These are phyloP conservation scores for Capniomyces stellatus DNA, from an alignment of 371 early-diverging fungal genomes.

Conservation along the genomic window DNA sequence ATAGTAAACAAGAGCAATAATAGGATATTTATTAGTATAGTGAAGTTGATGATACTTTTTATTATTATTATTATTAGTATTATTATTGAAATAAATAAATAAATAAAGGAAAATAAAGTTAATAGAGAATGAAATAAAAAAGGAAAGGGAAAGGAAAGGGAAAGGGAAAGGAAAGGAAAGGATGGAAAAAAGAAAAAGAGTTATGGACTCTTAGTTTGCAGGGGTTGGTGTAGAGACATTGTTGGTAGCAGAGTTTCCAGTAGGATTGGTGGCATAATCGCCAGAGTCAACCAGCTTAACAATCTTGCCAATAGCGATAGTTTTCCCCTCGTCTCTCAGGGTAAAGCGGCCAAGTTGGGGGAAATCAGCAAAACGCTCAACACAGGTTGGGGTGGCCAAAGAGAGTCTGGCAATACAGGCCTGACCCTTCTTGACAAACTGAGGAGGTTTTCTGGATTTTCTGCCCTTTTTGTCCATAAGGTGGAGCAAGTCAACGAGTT, in stretches of 20 bases:
- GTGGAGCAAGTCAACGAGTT: conserved; percentile 60
- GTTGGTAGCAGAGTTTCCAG: no score
- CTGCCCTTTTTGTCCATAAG: conserved; percentile 74
- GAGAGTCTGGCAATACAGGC: conserved; percentile 41
- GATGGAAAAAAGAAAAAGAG: not conserved
- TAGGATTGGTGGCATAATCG: no score
- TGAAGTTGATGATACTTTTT: not conserved
- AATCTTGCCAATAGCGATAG: conserved; percentile 89
- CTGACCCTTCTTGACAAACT: conserved; percentile 75
- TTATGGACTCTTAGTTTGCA: not conserved
- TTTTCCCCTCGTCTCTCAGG: conserved; percentile 87
- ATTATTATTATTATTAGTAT: not conserved
- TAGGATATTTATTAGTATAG: not conserved
- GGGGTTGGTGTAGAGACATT: no score
- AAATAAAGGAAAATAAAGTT: not conserved
- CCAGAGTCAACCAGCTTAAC: no score
- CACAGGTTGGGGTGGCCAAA: conserved; percentile 23
- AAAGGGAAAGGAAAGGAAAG: not conserved
- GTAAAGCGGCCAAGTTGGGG: conserved; percentile 93
- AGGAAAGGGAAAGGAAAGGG: not conserved
- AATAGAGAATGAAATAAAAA: not conserved
- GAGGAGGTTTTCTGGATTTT: conserved; percentile 75
- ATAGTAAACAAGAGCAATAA: no score
- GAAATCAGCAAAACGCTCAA: conserved; percentile 77
- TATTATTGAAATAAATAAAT: not conserved